Conservation (phyloP, 1,139 yeast genomes). For the Pichia inconspicua region DNA sequence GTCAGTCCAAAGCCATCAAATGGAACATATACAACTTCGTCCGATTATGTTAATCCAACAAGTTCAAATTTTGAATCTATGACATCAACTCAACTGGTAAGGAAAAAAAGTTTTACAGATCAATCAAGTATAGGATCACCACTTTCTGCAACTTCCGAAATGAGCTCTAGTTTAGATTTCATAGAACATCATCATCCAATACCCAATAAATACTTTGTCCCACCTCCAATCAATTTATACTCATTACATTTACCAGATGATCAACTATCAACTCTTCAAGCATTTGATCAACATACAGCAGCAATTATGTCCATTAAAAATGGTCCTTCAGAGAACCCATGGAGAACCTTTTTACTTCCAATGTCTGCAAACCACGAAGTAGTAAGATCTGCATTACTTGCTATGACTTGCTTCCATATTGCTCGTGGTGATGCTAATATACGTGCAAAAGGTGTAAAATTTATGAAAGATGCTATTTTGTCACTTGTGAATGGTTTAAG, state of each 20-base stretch:
- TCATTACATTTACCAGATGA: constrained; percentile 19
- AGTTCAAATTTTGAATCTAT: background rate
- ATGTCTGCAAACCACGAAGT: constrained; percentile 47
- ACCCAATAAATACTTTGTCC: background rate
- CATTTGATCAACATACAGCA: constrained; percentile 45
- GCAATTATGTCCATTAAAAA: constrained; percentile 56
- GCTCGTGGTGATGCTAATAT: constrained; percentile 40
- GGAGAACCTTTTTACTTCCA: constrained; percentile 55
- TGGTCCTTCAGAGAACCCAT: constrained; percentile 59
- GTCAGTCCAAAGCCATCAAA: constrained; percentile 4
- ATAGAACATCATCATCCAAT: constrained; percentile 1
- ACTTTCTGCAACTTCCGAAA: background rate
- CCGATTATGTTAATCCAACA: background rate
- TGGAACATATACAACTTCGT: constrained; percentile 1
- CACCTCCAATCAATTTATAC: constrained; percentile 6
- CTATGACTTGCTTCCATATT: constrained; percentile 59
- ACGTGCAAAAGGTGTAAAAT: constrained; percentile 43
- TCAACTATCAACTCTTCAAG: constrained; percentile 27
- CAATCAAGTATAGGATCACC: constrained; percentile 2
- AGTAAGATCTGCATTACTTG: constrained; percentile 52
- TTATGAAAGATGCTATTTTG: constrained; percentile 53
- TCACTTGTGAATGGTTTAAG: constrained; percentile 54
- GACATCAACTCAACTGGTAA: background rate
- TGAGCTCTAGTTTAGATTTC: constrained; percentile 1
- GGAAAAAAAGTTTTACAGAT: background rate